A percentile compares a stretch with the other conserved stretches of the same genome.
Evolutionary conservation across 306 rosid genomes (phyloP).

Genomic region (Malus asiatica): DNA sequence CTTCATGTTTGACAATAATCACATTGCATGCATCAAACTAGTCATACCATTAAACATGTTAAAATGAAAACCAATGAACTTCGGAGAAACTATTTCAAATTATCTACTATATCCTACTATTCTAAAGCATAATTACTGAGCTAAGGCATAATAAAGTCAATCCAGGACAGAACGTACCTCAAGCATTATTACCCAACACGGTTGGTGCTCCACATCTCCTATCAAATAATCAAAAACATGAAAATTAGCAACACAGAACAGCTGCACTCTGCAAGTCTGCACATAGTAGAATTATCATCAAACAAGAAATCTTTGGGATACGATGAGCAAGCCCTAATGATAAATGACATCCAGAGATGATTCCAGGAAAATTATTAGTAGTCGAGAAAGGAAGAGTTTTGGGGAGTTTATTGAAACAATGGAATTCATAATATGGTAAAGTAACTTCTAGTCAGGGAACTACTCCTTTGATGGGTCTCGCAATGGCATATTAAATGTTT

Average conservation of each 20-base stretch:
- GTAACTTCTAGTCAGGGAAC: not conserved
- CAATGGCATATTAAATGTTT: not conserved
- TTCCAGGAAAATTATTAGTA: not conserved
- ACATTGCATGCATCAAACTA: not conserved
- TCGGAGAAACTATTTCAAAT: not conserved
- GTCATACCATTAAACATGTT: not conserved
- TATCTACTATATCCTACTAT: not conserved
- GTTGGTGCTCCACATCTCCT: slow-evolving; percentile 75
- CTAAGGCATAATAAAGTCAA: slow-evolving; percentile 7
- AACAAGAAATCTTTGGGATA: not conserved
- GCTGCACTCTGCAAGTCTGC: slow-evolving; percentile 11
- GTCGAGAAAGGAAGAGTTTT: not conserved
- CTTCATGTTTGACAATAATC: not conserved
- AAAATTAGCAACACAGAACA: not conserved
- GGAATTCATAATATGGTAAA: not conserved
- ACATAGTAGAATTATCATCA: not conserved
- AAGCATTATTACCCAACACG: slow-evolving; percentile 98
- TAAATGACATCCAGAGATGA: not conserved
- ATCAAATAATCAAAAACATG: slow-evolving; percentile 10
- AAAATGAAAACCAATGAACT: not conserved
- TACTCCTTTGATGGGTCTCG: not conserved
- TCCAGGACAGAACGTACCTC: slow-evolving; percentile 54
- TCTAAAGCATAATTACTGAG: not conserved
- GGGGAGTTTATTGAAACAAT: not conserved
- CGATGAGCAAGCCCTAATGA: not conserved